These are phyloP conservation scores for Capronia epimyces DNA, from an alignment of 2,329 filamentous ascomycete species.

Conservation along the genomic window DNA sequence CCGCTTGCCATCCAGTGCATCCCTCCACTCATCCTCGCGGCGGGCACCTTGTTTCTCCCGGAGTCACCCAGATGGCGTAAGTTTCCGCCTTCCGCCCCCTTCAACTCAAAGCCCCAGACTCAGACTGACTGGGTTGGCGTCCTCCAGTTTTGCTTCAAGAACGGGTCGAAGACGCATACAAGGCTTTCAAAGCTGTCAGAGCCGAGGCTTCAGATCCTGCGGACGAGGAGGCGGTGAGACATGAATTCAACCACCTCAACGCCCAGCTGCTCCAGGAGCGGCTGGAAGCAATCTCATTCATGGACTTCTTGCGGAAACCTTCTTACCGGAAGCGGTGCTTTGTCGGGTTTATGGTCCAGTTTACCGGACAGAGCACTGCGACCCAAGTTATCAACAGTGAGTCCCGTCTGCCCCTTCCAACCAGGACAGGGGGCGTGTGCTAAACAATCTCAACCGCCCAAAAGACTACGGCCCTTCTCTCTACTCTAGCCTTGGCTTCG, in stretches of 20 bases:
- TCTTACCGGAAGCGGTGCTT: conserved; percentile 21
- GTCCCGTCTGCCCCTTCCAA: not conserved
- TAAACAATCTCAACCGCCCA: not conserved
- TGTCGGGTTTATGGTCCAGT: conserved; percentile 11
- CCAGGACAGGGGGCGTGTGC: no score
- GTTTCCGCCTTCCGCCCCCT: not conserved
- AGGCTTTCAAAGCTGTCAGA: conserved; percentile 12
- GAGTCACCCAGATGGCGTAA: conserved; percentile 31
- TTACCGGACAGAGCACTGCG: conserved; percentile 9
- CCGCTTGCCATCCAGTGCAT: conserved; percentile 21
- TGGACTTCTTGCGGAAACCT: conserved; percentile 18
- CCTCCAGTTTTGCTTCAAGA: not conserved
- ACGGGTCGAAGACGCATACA: conserved; percentile 12
- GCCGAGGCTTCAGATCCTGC: conserved; percentile 11
- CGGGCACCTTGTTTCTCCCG: conserved; percentile 37
- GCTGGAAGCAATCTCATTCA: conserved; percentile 6
- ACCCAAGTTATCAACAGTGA: conserved; percentile 16
- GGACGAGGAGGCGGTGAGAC: conserved; percentile 4
- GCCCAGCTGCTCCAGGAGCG: conserved; percentile 14
- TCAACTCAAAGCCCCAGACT: no score
- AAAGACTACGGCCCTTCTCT: conserved; percentile 19
- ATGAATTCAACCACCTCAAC: conserved; percentile 16
- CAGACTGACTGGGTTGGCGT: not conserved
- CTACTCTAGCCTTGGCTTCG: conserved; percentile 16
- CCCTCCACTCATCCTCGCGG: conserved; percentile 29